Evolutionary conservation across 2,329 filamentous ascomycete species (phyloP).

Genomic region (Trichoderma harzianum): DNA sequence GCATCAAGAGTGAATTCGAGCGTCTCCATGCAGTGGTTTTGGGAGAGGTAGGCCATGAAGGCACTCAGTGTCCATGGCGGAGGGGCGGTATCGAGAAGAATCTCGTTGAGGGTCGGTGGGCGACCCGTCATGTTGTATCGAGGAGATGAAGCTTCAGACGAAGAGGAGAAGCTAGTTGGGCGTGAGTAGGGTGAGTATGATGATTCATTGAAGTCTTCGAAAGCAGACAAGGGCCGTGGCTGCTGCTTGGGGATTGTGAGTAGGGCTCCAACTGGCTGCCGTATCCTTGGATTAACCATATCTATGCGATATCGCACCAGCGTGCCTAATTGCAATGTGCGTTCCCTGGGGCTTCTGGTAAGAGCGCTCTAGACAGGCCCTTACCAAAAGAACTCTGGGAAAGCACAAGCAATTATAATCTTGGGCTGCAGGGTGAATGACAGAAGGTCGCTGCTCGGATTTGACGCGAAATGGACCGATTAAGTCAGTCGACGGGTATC

Average conservation of each 20-base stretch:
- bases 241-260: constrained; percentile 42
- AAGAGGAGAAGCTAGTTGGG: constrained; percentile 47
- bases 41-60: constrained; percentile 94
- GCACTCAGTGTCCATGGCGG: constrained; percentile 87
- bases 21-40: constrained; percentile 95
- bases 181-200: constrained; percentile 41
- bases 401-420: background rate
- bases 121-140: constrained; percentile 32
- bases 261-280: constrained; percentile 43
- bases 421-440: background rate
- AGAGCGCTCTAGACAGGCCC: constrained; percentile 1
- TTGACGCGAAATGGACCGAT: background rate
- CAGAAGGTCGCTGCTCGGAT: background rate
- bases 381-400: constrained; percentile 2
- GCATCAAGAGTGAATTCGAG: constrained; percentile 96
- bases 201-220: constrained; percentile 46
- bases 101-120: constrained; percentile 75
- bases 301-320: constrained; percentile 19
- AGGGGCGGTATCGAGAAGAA: constrained; percentile 79
- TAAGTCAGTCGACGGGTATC: background rate
- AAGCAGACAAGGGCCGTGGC: constrained; percentile 43
- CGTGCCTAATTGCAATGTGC: background rate
- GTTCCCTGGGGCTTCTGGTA: background rate
- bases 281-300: constrained; percentile 48
- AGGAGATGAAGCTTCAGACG: constrained; percentile 40